A percentile compares a stretch with the other conserved stretches of the same genome.
Conservation (phyloP, 2,329 filamentous ascomycete species). For the Rutstroemia sp. region DNA sequence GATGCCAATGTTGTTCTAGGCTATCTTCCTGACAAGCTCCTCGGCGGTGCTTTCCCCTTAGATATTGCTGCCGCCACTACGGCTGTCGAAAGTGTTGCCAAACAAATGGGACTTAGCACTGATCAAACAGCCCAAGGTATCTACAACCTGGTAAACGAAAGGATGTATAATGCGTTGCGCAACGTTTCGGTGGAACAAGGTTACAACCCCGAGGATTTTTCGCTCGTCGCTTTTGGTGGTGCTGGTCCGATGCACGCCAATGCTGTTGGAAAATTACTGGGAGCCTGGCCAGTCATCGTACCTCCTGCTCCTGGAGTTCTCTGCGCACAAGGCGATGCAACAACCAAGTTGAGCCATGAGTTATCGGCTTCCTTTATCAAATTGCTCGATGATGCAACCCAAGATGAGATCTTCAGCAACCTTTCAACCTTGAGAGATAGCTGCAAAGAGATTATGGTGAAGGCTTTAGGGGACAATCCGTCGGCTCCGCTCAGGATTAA, state of each 20-base stretch:
- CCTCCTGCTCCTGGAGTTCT: constrained; percentile 1
- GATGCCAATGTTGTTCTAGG: constrained; percentile 1
- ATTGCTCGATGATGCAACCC: background rate
- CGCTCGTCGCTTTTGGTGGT: background rate
- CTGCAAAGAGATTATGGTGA: background rate
- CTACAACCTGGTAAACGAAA: constrained; percentile 2
- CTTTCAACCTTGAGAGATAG: background rate
- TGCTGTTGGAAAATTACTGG: constrained; percentile 1
- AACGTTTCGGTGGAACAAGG: constrained; percentile 4
- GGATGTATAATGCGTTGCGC: background rate
- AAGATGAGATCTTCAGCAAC: background rate
- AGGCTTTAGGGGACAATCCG: background rate
- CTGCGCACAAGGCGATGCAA: constrained; percentile 1
- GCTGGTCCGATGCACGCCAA: constrained; percentile 3
- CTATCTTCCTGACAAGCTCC: constrained; percentile 3
- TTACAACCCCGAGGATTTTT: constrained; percentile 2
- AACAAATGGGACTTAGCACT: constrained; percentile 1
- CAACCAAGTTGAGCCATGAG: constrained; percentile 4
- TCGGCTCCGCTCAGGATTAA: background rate
- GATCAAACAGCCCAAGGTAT: constrained; percentile 3
- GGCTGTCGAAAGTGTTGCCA: background rate
- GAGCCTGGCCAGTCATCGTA: constrained; percentile 4
- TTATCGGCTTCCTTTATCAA: background rate
- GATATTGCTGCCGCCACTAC: background rate
- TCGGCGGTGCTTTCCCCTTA: background rate